Evolutionary conservation across 768 basidiomycete species (phyloP).

Genomic region (Mycena latifolia): DNA sequence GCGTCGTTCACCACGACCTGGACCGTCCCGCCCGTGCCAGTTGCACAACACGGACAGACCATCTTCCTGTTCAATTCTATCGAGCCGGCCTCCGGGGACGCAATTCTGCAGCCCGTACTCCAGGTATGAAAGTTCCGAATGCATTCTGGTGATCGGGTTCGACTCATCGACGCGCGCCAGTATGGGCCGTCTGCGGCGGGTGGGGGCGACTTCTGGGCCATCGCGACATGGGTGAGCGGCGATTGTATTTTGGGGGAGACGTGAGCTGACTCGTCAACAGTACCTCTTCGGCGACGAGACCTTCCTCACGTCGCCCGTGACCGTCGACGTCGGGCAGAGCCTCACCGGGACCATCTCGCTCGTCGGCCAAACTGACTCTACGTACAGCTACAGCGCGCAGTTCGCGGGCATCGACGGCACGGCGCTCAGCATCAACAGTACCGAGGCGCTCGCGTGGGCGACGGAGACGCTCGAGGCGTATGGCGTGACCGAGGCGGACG

Average conservation of each 20-base stretch:
- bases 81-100: conserved; percentile 3
- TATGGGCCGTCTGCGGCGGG: conserved; percentile 28
- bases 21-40: conserved; percentile 28
- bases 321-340: neutral
- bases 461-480: too few species aligned
- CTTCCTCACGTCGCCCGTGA: conserved; percentile 12
- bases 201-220: conserved; percentile 25
- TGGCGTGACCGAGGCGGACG: too few species aligned
- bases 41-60: conserved; percentile 28
- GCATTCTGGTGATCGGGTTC: neutral
- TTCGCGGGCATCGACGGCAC: too few species aligned
- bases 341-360: conserved; percentile 17
- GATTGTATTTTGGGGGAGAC: too few species aligned
- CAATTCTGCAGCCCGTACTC: conserved; percentile 28
- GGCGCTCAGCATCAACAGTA: too few species aligned
- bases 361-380: neutral
- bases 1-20: conserved; percentile 31
- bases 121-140: conserved; percentile 1
- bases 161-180: conserved; percentile 1
- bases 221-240: conserved; percentile 4
- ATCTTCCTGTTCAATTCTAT: conserved; percentile 32
- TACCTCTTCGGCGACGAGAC: neutral
- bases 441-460: too few species aligned
- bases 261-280: too few species aligned
- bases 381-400: conserved; percentile 18